Percentiles rank a stretch among this genome's conserved stretches.
These are phyloP conservation scores for Trematosphaeria pertusa DNA, from an alignment of 2,329 filamentous ascomycete species.

Conservation along the genomic window DNA sequence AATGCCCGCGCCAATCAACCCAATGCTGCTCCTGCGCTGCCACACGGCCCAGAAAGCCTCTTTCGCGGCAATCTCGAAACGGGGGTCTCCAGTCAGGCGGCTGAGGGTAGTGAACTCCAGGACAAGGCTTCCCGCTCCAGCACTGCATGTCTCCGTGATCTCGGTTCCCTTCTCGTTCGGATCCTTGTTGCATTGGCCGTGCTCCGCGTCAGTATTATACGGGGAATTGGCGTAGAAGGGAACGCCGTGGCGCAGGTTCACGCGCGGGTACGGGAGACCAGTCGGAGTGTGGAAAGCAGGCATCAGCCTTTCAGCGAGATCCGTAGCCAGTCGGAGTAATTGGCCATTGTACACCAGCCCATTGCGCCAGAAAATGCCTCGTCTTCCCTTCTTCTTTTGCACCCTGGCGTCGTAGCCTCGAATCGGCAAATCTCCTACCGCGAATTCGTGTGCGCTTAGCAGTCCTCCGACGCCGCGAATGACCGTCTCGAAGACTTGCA, in stretches of 20 bases:
- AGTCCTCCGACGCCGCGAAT: conserved; percentile 92
- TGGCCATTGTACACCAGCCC: conserved; percentile 88
- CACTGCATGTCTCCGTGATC: conserved; percentile 95
- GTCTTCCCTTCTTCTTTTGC: conserved; percentile 41
- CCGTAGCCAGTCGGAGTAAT: conserved; percentile 83
- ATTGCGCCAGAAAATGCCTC: conserved; percentile 72
- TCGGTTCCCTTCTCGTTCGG: conserved; percentile 63
- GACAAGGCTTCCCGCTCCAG: conserved; percentile 93
- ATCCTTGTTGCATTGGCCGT: conserved; percentile 56
- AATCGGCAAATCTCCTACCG: conserved; percentile 88
- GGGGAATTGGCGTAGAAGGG: conserved; percentile 92
- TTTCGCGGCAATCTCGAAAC: conserved; percentile 91
- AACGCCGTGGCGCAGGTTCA: conserved; percentile 89
- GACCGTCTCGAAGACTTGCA: conserved; percentile 97
- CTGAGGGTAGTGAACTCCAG: conserved; percentile 93
- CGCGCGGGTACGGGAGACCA: conserved; percentile 90
- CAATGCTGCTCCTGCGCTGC: conserved; percentile 82
- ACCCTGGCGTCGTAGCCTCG: conserved; percentile 69
- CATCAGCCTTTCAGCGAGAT: conserved; percentile 82
- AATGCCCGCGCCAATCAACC: conserved; percentile 88
- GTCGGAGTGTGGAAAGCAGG: conserved; percentile 93
- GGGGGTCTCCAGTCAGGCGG: conserved; percentile 80
- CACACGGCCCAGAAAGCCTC: conserved; percentile 98
- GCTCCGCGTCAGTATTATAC: conserved; percentile 65
- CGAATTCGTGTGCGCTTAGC: conserved; percentile 92